Base-by-base conservation (phyloP, 257 asterid species). In the Solanum pinnatisectum region DNA sequence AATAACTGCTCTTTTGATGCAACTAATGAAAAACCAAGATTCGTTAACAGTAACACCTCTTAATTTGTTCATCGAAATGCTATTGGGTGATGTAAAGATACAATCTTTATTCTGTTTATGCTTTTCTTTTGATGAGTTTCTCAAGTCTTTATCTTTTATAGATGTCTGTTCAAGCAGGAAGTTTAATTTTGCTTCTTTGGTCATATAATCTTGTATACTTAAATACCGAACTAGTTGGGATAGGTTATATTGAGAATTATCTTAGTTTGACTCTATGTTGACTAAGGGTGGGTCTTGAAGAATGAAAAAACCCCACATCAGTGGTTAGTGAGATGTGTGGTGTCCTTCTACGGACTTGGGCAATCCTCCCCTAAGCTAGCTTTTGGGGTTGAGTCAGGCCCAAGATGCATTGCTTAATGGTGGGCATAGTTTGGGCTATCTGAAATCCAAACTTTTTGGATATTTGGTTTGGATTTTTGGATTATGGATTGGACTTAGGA, bases 21-120 rank as follows among this genome's bases (percentile, higher is more conserved):
- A 10, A n/a, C 88, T n/a, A 89, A 90, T 70, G 71, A 70, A 33
- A 89, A 42, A 16, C 30, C 89, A 76, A 87, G 89, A 72, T 92
- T 87, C 85, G 90, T 96, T 90, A 97, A 33, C 35, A 33, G 35
- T 33, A 33, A 95, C 87, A 96, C 98, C 60, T 89, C 94, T 52
- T 95, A 97, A 25, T 36, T 93, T 87, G 96, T 96, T 90, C 98
- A 94, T 88, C 95, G 96, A 6, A 84, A 89, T 77, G 96, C 98
- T 82, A 86, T 87, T 94, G 84, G 98, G 95, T 84, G 96, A 95
- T 98, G 98, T 95, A 93, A 72, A 86, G 72, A 5, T 30, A 4
- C 39, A 30, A 6, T 42, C 30, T 72, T 87, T 37, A 20, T 52
- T 70, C 46, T 33, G 59, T 23, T 40, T 77, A 30, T n/a, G 20